phyloP scores from a whole-genome alignment of 768 basidiomycete species.

The Rossbeevera mucosa region DNA sequence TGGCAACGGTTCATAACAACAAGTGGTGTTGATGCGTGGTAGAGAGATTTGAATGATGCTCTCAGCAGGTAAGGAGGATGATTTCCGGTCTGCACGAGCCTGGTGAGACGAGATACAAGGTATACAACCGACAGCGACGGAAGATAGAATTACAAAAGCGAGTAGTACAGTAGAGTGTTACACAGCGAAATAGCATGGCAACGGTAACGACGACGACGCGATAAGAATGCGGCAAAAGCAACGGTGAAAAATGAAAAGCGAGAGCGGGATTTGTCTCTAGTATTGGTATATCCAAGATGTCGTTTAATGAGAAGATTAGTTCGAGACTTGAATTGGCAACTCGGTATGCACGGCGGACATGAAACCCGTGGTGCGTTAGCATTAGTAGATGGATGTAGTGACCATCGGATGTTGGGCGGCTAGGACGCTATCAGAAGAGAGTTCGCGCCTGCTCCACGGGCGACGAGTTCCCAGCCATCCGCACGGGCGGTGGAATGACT shows the following conservation, averaged over 20 bases:
- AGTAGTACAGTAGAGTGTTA: not conserved
- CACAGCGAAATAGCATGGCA: not conserved
- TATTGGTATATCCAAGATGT: not conserved
- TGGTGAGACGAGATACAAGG: not conserved
- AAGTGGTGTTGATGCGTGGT: no score
- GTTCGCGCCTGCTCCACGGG: constrained; percentile 20
- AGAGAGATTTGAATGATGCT: not conserved
- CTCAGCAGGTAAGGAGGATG: not conserved
- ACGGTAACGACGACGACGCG: not conserved
- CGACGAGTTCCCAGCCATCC: constrained; percentile 31
- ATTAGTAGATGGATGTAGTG: constrained; percentile 17
- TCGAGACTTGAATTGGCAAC: not conserved
- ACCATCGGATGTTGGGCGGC: constrained; percentile 25
- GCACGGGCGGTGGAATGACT: constrained; percentile 36
- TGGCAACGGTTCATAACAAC: not conserved
- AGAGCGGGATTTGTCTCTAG: constrained; percentile 10
- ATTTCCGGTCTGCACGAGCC: no score
- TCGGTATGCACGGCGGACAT: constrained; percentile 2
- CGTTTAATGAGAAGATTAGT: constrained; percentile 5
- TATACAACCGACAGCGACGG: not conserved
- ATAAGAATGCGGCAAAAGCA: not conserved
- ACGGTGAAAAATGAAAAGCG: not conserved
- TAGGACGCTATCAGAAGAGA: constrained; percentile 26
- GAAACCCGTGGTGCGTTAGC: constrained; percentile 6
- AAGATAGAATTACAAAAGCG: not conserved